phyloP scores from a whole-genome alignment of 768 basidiomycete species.

The Stropharia rugosoannulata region DNA sequence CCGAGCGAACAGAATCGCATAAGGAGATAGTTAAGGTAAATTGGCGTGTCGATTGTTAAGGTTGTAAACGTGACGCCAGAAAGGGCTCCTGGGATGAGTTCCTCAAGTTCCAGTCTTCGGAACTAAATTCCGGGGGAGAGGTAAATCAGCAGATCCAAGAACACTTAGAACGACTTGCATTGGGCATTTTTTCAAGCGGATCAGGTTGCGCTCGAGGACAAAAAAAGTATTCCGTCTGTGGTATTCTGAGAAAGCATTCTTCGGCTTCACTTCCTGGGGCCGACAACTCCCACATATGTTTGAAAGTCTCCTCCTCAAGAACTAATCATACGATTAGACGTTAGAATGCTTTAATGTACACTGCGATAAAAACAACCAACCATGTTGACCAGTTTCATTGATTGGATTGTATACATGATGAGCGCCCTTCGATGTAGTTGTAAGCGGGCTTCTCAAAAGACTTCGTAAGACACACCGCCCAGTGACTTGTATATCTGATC shows the following conservation, averaged over 20 bases:
- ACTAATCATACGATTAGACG: constrained; percentile 34
- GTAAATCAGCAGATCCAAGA: not conserved
- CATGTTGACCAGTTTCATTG: constrained; percentile 50
- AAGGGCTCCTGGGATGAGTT: constrained; percentile 31
- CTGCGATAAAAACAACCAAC: constrained; percentile 41
- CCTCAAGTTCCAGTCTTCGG: constrained; percentile 28
- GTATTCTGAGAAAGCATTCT: constrained; percentile 61
- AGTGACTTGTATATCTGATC: constrained; percentile 77
- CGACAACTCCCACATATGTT: constrained; percentile 74
- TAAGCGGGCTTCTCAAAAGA: not conserved
- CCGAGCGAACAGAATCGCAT: constrained; percentile 61
- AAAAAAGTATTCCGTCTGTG: constrained; percentile 60
- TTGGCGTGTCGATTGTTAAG: constrained; percentile 66
- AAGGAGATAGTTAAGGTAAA: constrained; percentile 72
- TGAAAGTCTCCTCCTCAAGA: constrained; percentile 72
- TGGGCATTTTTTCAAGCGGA: constrained; percentile 52
- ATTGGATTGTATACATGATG: constrained; percentile 68
- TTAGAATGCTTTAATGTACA: not conserved
- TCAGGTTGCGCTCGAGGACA: constrained; percentile 36
- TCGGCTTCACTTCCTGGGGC: constrained; percentile 53
- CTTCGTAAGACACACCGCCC: constrained; percentile 59
- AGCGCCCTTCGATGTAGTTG: constrained; percentile 55
- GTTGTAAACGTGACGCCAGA: constrained; percentile 64
- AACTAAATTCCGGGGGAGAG: constrained; percentile 28
- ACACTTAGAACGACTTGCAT: constrained; percentile 33